A percentile compares a stretch with the other conserved stretches of the same genome.
These are phyloP conservation scores for Dendrobium officinale DNA, from an alignment of 106 monocot genomes.

Conservation along the genomic window DNA sequence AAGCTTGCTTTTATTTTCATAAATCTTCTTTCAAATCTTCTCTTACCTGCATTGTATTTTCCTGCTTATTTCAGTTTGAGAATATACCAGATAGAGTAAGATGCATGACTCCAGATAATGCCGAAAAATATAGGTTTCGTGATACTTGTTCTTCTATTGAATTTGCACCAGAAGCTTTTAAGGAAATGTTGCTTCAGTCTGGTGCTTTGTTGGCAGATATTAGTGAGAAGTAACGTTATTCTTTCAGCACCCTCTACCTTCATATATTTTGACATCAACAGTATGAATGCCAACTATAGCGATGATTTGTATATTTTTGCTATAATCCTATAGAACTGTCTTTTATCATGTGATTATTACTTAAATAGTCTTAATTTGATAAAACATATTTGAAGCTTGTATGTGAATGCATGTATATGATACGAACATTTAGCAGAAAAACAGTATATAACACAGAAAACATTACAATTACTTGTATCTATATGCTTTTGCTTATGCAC, in stretches of 20 bases:
- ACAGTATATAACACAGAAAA: too few species aligned
- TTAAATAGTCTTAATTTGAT: neutral
- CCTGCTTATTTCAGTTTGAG: constrained; percentile 21
- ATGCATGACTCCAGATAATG: constrained; percentile 54
- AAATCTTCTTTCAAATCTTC: neutral
- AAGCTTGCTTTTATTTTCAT: constrained; percentile 9
- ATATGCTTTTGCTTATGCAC: neutral
- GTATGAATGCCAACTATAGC: neutral
- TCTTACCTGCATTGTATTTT: neutral
- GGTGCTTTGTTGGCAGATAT: constrained; percentile 55
- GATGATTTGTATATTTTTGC: neutral
- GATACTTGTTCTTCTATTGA: constrained; percentile 10
- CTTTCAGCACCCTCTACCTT: neutral
- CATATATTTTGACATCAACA: neutral
- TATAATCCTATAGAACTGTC: neutral
- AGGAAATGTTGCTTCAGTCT: constrained; percentile 49
- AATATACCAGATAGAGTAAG: constrained; percentile 43
- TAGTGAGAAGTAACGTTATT: constrained; percentile 33
- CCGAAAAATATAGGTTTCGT: constrained; percentile 45
- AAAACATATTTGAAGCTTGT: neutral
- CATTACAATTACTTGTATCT: too few species aligned
- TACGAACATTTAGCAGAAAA: too few species aligned
- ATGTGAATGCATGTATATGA: neutral
- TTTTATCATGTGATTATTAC: constrained; percentile 2
- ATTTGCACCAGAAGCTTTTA: constrained; percentile 46